A percentile compares a stretch with the other conserved stretches of the same genome.
phyloP scores from a whole-genome alignment of 1,139 yeast species.

The Yamadazyma songkhlaensis region DNA sequence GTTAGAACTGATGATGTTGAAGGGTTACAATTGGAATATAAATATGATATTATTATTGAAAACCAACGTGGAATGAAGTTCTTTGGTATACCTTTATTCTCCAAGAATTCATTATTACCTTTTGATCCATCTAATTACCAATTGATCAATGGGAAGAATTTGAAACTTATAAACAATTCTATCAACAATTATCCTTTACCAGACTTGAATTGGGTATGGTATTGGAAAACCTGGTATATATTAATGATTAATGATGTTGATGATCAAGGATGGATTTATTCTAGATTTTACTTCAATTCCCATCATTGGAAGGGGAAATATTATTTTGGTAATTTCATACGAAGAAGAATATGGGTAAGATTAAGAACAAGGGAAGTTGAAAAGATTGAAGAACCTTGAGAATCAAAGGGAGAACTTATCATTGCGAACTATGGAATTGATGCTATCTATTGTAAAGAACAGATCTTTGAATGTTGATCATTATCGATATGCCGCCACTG shows the following conservation, averaged over 20 bases:
- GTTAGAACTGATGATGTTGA: slow-evolving; percentile 1
- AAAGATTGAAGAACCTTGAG: too few relatives aligned
- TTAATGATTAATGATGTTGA: slow-evolving; percentile 71
- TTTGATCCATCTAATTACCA: slow-evolving; percentile 57
- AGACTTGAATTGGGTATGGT: slow-evolving; percentile 68
- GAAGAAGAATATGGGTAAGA: slow-evolving; percentile 63
- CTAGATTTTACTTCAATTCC: slow-evolving; percentile 45
- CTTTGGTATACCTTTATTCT: slow-evolving; percentile 63
- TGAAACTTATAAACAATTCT: slow-evolving; percentile 27
- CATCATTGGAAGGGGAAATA: slow-evolving; percentile 60
- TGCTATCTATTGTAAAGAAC: neutral
- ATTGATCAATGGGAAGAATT: slow-evolving; percentile 25
- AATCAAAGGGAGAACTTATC: neutral
- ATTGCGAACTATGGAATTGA: slow-evolving; percentile 2
- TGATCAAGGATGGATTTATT: slow-evolving; percentile 77
- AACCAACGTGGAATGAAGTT: slow-evolving; percentile 69
- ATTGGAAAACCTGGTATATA: slow-evolving; percentile 71
- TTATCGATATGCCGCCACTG: neutral
- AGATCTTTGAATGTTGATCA: neutral
- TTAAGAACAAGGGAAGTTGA: slow-evolving; percentile 11
- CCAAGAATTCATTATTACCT: slow-evolving; percentile 54
- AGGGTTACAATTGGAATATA: slow-evolving; percentile 9
- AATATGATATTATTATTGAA: slow-evolving; percentile 46
- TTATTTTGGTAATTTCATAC: slow-evolving; percentile 51
- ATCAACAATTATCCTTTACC: slow-evolving; percentile 57